Base-by-base conservation (phyloP, 768 basidiomycete genomes). In the Cyclocybe aegerita region DNA sequence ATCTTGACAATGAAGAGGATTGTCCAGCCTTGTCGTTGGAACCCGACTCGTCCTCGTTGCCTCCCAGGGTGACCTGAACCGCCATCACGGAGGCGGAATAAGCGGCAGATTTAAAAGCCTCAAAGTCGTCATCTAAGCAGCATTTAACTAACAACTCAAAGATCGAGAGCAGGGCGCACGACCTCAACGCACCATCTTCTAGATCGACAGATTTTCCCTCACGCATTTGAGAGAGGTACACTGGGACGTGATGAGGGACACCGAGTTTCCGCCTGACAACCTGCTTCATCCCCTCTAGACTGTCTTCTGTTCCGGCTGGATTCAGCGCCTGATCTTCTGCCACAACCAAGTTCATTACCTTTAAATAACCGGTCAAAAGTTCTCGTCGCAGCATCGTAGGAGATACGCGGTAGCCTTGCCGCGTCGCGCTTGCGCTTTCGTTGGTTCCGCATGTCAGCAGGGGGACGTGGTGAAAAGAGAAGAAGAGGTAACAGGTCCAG, bases 121-220 rank as follows among this genome's bases (percentile, higher is more conserved):
- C 83, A 54, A 90, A 91, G 65, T 92, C 90, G 35, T 86, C 89
- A 39, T 89, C 90, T 92, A 55, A 8, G 54, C 35, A 50, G 42
- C 36, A 36, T 33, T 40, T 35, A 48, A n/a, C 43, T 49, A 45
- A 23, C 23, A 23, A 3, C 23, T 23, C 23, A 23, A 23, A 23
- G 44, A 43, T 39, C 36, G 14, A 29, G 33, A 32, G 40, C 41
- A 46, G 42, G 23, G 45, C 11, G 46, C 16, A 45, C 29, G 12
- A 43, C 36, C 7, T 16, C 16, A 7, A 64, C 74, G 53, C 57
- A 89, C 90, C 86, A 61, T 92, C 89, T 33, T 88, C 88, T 12
- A 93, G 73, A 62, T 87, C 86, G 16, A 90, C 76, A 10, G 64
- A 61, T 50, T 69, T 69, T 7, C 72, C 78, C 15, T 74, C 74